Percentiles rank a stretch among this genome's conserved stretches.
Evolutionary conservation across 192 early-diverging fungal species (phyloP).

Genomic region (Umbelopsis vinacea): DNA sequence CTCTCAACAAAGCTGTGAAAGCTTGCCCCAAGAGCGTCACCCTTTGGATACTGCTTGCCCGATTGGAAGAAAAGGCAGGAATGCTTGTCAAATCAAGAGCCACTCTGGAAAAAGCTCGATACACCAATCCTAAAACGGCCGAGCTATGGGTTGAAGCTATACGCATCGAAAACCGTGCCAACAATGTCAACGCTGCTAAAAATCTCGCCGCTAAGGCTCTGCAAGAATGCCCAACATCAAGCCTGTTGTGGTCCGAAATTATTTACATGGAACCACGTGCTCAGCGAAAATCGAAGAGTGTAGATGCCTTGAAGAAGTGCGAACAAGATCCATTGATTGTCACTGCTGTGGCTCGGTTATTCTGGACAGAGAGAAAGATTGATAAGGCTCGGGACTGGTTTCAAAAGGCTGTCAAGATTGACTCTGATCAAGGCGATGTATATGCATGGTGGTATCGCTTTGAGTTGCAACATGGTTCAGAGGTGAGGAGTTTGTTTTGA

Average conservation of each 20-base stretch:
- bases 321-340: conserved; percentile 86
- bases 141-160: conserved; percentile 89
- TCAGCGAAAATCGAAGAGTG: conserved; percentile 83
- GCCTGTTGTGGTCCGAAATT: conserved; percentile 85
- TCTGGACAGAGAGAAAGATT: conserved; percentile 91
- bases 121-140: conserved; percentile 79
- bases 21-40: conserved; percentile 73
- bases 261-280: conserved; percentile 86
- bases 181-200: conserved; percentile 69
- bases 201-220: conserved; percentile 85
- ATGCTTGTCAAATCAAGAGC: conserved; percentile 76
- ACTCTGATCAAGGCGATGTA: conserved; percentile 88
- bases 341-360: conserved; percentile 83
- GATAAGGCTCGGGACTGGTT: conserved; percentile 98
- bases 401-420: conserved; percentile 74
- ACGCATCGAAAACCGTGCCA: conserved; percentile 76
- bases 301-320: conserved; percentile 91
- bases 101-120: conserved; percentile 82
- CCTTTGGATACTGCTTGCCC: conserved; percentile 83
- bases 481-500: conserved; percentile 34
- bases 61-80: conserved; percentile 76
- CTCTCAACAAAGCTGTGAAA: conserved; percentile 73
- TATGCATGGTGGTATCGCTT: conserved; percentile 97
- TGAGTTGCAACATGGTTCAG: conserved; percentile 79
- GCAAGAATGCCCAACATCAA: conserved; percentile 90